Base-by-base conservation (phyloP, 495 filamentous ascomycete species). In the Tricharina praecox region DNA sequence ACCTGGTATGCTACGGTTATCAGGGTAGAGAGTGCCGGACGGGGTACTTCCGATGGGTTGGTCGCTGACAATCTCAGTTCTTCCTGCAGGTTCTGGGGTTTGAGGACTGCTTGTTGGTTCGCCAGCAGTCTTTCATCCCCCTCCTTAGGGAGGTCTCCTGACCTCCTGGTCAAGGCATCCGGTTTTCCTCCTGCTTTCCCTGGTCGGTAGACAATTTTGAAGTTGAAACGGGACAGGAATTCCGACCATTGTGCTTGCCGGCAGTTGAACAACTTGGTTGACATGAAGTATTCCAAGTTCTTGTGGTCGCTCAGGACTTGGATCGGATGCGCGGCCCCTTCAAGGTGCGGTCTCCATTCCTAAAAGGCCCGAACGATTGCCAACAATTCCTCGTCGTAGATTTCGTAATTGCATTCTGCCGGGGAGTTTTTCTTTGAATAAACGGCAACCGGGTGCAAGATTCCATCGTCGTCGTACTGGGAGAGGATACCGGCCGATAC, bases 351-450 rank as follows among this genome's bases (percentile, higher is more conserved):
- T 35, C 59, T 36, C 54, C 48, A 67, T 33, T 55, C 20, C 18
- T 63, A 32, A 9, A 66, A 59, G 24, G 32, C 41, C 45, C 24
- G 39, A 7, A 53, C 26, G 18, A 47, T 50, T 4, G 42, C 36
- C 1, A 50, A 13, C 0, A 46, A 11, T 25, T 50, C 33, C 16
- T 41, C 40, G 20, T 50, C 21, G 9, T 49, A 49, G 16, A 53
- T 63, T 16, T 57, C 18, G 37, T 66, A 67, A 34, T 67, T 66
- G 0, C 24, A 16, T 43, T 68, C 58, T 0, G 54, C 58, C 1
- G 51, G 41, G 8, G 20, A 51, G 10, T 62, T 41, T 19, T 52
- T 62, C 24, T 50, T 56, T 0, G 53, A 66, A 35, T 40, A 56
- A 41, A 53, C 66, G 8, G 48, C 48, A n/a, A 15, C 9, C 60